Evolutionary conservation across 2,329 filamentous ascomycete species (phyloP).

Genomic region (Sclerotinia nivalis): DNA sequence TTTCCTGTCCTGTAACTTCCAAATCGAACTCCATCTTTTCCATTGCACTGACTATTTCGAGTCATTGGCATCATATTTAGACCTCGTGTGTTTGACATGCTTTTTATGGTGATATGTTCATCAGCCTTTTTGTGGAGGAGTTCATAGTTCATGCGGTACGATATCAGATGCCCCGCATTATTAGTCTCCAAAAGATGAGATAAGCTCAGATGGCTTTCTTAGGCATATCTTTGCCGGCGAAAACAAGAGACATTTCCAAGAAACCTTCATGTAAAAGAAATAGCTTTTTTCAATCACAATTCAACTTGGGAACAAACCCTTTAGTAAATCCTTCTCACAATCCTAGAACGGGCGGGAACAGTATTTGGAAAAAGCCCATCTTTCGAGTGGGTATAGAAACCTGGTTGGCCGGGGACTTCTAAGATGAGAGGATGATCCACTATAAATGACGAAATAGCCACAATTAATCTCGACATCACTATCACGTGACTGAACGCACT

Average conservation of each 20-base stretch:
- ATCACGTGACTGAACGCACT: not conserved
- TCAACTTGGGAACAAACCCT: not conserved
- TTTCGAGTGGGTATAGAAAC: not conserved
- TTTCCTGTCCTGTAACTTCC: not conserved
- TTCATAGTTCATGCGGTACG: not conserved
- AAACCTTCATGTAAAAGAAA: not conserved
- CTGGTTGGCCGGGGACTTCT: not conserved
- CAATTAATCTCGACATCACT: not conserved
- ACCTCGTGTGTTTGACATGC: not conserved
- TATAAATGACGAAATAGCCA: conserved; percentile 9
- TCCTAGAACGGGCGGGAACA: not conserved
- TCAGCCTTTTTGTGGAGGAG: not conserved
- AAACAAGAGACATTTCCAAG: not conserved
- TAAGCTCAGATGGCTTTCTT: conserved; percentile 6
- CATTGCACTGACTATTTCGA: not conserved
- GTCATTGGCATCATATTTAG: not conserved
- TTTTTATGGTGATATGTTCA: not conserved
- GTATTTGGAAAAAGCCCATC: not conserved
- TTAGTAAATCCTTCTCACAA: not conserved
- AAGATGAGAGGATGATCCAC: not conserved
- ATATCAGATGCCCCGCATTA: conserved; percentile 2
- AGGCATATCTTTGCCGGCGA: not conserved
- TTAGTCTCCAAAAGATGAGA: not conserved
- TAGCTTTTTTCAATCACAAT: not conserved
- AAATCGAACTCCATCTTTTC: not conserved